Evolutionary conservation across 108 stramenopile genomes (phyloP), one percentile per base, ranked within the genome.

Genomic region (Skeletonema menzelii): DNA sequence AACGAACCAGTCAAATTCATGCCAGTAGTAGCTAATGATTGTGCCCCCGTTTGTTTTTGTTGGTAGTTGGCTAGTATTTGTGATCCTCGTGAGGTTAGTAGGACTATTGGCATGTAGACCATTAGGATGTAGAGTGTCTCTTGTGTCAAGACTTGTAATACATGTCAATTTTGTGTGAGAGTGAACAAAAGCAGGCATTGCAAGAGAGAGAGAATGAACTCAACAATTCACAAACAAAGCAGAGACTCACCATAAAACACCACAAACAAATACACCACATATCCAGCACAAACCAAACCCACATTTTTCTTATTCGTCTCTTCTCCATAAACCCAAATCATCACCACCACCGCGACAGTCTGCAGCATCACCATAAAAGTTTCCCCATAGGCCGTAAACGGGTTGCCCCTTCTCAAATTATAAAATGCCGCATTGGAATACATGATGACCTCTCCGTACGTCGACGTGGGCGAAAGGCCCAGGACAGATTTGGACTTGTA

Each of bases 311-410:
- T 56, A 12, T 85, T 67, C 10, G 58, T 61, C 13, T 72, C 72
- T 6, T 46, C 37, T 28, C 57, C 40, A 63, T 76, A 88, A 13
- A 70, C 31, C 90, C 90, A 94, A 27, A 89, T 73, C 65, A 91
- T 30, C 1, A 60, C 24, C 13, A 87, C 64, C 24, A 94, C 56
- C 1, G 78, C 42, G 10, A 86, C 28, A 24, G 88, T 86, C 68
- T 94, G 93, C 22, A 86, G 24, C 46, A 47, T 47, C 0, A 94
- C 75, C 31, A 83, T 76, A 13, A 86, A 65, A 12, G 87, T 90
- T 75, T 94, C 93, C n/a, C 93, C 93, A 63, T 87, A 94, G 5
- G 93, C 85, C 15, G 90, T 87, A 55, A 94, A 89, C 0, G 93
- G 93, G 79, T 90, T 85, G 3, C 84, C 87, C 26, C 70, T 44